These are phyloP conservation scores for Chrysanthemum lavandulifolium DNA, from an alignment of 129 eudicot species.

Conservation along the genomic window DNA sequence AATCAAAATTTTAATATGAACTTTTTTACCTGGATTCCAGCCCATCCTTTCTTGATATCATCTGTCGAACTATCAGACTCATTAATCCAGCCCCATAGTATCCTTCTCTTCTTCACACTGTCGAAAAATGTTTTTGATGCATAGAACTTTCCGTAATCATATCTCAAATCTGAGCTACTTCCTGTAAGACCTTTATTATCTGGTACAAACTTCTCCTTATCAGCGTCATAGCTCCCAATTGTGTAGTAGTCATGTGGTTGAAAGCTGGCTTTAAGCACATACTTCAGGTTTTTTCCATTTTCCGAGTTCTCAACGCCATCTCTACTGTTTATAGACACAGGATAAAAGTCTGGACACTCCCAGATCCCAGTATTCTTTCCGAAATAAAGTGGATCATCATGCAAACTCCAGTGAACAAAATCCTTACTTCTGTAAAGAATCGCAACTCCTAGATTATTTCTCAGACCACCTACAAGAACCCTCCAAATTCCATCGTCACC, in stretches of 20 bases:
- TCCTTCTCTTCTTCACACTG: slow-evolving; percentile 35
- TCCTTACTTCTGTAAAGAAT: slow-evolving; percentile 34
- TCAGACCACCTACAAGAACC: slow-evolving; percentile 33
- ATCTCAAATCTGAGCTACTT: slow-evolving; percentile 26
- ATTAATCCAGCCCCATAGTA: slow-evolving; percentile 43
- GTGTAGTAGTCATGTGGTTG: slow-evolving; percentile 25
- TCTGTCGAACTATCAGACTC: slow-evolving; percentile 27
- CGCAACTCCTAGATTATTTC: slow-evolving; percentile 23
- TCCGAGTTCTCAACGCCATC: slow-evolving; percentile 33
- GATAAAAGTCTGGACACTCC: slow-evolving; percentile 41
- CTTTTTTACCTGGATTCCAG: slow-evolving; percentile 42
- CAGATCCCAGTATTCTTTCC: slow-evolving; percentile 30
- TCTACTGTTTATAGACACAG: slow-evolving; percentile 30
- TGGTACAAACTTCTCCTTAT: slow-evolving; percentile 36
- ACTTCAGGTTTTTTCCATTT: slow-evolving; percentile 18
- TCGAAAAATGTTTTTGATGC: slow-evolving; percentile 48
- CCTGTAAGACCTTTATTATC: slow-evolving; percentile 27
- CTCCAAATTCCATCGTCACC: slow-evolving; percentile 39
- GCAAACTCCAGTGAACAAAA: slow-evolving; percentile 36
- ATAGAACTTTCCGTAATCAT: slow-evolving; percentile 47
- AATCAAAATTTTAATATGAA: neutral
- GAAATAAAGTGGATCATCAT: slow-evolving; percentile 28
- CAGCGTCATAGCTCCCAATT: slow-evolving; percentile 31
- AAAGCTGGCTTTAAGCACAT: slow-evolving; percentile 39
- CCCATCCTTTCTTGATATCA: slow-evolving; percentile 46